These are phyloP conservation scores for Entomortierella chlamydospora DNA, from an alignment of 192 early-diverging fungal genomes.

Conservation along the genomic window DNA sequence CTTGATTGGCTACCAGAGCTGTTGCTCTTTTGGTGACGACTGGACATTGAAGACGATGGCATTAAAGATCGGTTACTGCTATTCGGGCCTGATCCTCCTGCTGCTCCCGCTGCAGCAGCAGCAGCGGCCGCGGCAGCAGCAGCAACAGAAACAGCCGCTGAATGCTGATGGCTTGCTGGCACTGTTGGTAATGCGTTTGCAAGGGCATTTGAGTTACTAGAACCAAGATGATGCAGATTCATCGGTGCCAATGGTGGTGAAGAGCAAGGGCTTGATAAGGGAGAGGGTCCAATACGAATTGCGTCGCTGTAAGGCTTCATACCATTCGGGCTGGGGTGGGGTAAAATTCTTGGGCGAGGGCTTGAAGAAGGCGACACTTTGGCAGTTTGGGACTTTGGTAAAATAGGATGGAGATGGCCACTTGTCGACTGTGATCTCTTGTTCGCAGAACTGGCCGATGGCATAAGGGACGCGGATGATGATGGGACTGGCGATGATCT, in stretches of 20 bases:
- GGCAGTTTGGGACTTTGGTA: slow-evolving; percentile 26
- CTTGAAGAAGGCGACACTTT: slow-evolving; percentile 39
- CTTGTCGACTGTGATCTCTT: slow-evolving; percentile 30
- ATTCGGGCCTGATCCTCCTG: neutral
- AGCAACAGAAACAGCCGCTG: slow-evolving; percentile 45
- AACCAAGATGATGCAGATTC: neutral
- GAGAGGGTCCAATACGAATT: slow-evolving; percentile 34
- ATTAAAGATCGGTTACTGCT: slow-evolving; percentile 4
- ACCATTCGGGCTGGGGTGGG: slow-evolving; percentile 24
- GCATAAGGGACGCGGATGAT: neutral
- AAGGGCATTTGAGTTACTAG: slow-evolving; percentile 13
- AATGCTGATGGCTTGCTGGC: slow-evolving; percentile 49
- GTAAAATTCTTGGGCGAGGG: slow-evolving; percentile 35
- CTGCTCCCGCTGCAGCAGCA: slow-evolving; percentile 20
- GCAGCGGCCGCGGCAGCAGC: slow-evolving; percentile 41
- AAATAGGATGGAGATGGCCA: slow-evolving; percentile 43
- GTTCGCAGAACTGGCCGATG: slow-evolving; percentile 7
- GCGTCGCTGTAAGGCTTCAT: slow-evolving; percentile 34
- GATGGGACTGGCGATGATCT: neutral
- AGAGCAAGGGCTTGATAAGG: slow-evolving; percentile 43
- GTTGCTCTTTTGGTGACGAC: slow-evolving; percentile 24
- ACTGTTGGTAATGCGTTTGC: slow-evolving; percentile 40
- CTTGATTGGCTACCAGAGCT: slow-evolving; percentile 5
- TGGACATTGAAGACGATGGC: slow-evolving; percentile 6
- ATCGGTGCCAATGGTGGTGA: slow-evolving; percentile 38